Conservation (phyloP, 768 basidiomycete species). For the Tylopilus cervinicoccineus region DNA sequence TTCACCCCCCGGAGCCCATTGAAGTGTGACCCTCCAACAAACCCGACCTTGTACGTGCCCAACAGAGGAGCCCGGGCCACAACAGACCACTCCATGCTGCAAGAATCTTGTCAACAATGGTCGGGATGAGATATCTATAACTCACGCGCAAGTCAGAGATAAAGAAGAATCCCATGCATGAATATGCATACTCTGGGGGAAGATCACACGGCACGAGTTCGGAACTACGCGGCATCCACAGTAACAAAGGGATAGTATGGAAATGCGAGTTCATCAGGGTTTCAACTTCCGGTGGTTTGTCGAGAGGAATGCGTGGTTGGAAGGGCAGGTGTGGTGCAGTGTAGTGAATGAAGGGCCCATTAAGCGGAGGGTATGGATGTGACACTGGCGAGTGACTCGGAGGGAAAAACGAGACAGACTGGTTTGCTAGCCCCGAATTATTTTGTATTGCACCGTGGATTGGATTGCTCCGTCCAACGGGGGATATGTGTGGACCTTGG, state of each 20-base stretch:
- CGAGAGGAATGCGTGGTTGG: slow-evolving; percentile 16
- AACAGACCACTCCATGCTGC: slow-evolving; percentile 13
- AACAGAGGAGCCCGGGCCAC: neutral
- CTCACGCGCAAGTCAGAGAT: slow-evolving; percentile 39
- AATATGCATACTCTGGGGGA: slow-evolving; percentile 37
- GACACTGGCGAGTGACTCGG: neutral
- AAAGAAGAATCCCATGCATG: slow-evolving; percentile 46
- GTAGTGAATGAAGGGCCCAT: neutral
- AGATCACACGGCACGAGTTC: slow-evolving; percentile 25
- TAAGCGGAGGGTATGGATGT: neutral
- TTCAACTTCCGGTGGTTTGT: slow-evolving; percentile 41
- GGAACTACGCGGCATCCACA: slow-evolving; percentile 36
- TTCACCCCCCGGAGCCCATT: slow-evolving; percentile 52
- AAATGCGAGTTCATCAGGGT: slow-evolving; percentile 40
- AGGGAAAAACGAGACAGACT: neutral
- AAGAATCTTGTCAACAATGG: slow-evolving; percentile 3
- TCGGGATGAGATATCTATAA: neutral
- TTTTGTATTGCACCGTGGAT: neutral
- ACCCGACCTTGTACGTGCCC: slow-evolving; percentile 30
- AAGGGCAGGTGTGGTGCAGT: neutral
- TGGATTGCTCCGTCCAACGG: neutral
- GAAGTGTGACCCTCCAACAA: slow-evolving; percentile 43
- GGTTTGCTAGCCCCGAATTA: neutral
- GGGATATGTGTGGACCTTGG: neutral
- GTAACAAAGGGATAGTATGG: slow-evolving; percentile 35